Evolutionary conservation across 306 rosid species (phyloP).

Genomic region (Glycine latifolia): DNA sequence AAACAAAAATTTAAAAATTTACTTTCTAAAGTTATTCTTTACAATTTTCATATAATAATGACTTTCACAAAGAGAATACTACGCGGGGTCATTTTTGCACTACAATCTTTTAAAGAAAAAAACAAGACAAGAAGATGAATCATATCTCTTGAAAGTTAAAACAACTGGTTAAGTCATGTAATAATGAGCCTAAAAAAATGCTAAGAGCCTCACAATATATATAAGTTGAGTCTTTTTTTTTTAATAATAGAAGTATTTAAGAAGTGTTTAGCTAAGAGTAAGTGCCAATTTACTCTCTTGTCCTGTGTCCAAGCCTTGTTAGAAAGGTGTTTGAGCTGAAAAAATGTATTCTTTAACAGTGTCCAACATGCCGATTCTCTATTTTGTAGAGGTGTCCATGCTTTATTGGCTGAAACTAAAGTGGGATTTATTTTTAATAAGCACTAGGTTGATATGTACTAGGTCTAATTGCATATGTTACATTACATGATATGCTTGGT

Average conservation of each 20-base stretch:
- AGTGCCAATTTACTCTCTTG: background rate
- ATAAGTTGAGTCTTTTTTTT: no score
- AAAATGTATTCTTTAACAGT: no score
- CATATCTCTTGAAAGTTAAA: no score
- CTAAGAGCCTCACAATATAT: background rate
- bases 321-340: background rate
- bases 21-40: background rate
- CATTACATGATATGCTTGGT: constrained; percentile 40
- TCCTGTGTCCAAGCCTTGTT: background rate
- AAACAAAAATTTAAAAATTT: background rate
- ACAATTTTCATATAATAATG: background rate
- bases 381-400: background rate
- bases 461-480: constrained; percentile 26
- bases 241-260: background rate
- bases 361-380: background rate
- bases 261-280: background rate
- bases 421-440: background rate
- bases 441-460: no score
- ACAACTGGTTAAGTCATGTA: no score
- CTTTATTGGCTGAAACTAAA: background rate
- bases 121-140: background rate
- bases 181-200: background rate
- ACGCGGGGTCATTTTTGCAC: background rate
- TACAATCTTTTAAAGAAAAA: background rate
- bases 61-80: background rate